These are phyloP conservation scores for Didymosphaeria variabile DNA, from an alignment of 2,329 filamentous ascomycete species.

Conservation along the genomic window DNA sequence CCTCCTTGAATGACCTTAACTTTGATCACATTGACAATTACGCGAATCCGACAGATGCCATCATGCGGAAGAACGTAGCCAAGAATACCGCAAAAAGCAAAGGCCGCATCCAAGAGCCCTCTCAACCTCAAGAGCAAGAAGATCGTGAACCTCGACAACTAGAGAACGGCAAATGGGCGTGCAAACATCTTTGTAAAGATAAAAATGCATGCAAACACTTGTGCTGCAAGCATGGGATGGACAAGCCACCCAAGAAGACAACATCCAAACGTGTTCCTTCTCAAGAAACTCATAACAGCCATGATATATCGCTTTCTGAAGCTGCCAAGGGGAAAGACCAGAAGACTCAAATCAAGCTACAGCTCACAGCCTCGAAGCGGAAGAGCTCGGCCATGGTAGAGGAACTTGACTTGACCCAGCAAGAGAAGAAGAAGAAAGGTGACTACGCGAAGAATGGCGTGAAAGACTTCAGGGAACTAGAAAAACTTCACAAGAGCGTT, in stretches of 20 bases:
- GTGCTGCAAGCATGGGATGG: constrained; percentile 76
- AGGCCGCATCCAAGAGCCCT: constrained; percentile 5
- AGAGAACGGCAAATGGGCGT: constrained; percentile 76
- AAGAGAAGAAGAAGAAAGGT: constrained; percentile 38
- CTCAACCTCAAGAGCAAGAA: constrained; percentile 19
- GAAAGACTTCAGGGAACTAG: constrained; percentile 31
- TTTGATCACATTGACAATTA: constrained; percentile 65
- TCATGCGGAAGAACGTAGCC: constrained; percentile 31
- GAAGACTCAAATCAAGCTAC: constrained; percentile 40
- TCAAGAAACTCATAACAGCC: constrained; percentile 17
- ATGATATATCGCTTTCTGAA: background rate
- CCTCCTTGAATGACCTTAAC: constrained; percentile 49
- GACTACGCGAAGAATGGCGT: constrained; percentile 27
- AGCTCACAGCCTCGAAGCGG: constrained; percentile 37
- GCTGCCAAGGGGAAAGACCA: constrained; percentile 18
- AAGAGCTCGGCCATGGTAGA: constrained; percentile 35
- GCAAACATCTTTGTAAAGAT: constrained; percentile 75
- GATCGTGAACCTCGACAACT: constrained; percentile 61
- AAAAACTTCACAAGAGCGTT: constrained; percentile 37
- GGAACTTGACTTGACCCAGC: constrained; percentile 43
- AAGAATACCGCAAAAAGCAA: constrained; percentile 28
- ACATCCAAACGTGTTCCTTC: constrained; percentile 33
- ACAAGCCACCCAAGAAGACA: constrained; percentile 65
- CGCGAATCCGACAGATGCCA: constrained; percentile 35
- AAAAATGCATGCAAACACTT: constrained; percentile 72